Conservation (phyloP, 192 early-diverging fungal species). For the Powellomyces hirtus region DNA sequence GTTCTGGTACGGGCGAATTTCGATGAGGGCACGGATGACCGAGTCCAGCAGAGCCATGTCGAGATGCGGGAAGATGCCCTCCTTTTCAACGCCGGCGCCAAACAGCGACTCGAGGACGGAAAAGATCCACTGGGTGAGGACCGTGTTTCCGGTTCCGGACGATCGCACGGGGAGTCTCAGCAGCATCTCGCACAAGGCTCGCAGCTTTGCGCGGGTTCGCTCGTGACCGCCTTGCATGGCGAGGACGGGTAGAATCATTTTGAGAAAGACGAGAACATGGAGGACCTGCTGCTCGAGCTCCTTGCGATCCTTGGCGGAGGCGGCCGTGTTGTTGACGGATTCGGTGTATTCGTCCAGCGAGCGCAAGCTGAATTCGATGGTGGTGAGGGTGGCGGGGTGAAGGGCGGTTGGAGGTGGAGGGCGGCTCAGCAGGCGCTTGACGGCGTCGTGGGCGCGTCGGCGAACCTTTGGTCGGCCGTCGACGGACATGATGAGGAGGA, state of each 20-base stretch:
- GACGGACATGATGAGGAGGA: slow-evolving; percentile 72
- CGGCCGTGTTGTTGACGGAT: slow-evolving; percentile 7
- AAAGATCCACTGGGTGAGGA: slow-evolving; percentile 75
- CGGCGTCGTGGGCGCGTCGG: slow-evolving; percentile 82
- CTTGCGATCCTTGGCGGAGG: slow-evolving; percentile 20
- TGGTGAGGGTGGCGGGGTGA: slow-evolving; percentile 69
- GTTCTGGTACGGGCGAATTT: slow-evolving; percentile 77
- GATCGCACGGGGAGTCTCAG: slow-evolving; percentile 75
- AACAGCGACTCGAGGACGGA: slow-evolving; percentile 68
- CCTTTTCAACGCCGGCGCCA: slow-evolving; percentile 40
- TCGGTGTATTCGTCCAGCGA: slow-evolving; percentile 51
- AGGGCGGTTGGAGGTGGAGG: slow-evolving; percentile 70
- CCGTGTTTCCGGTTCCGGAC: slow-evolving; percentile 56
- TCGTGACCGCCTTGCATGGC: slow-evolving; percentile 45
- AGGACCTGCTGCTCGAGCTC: slow-evolving; percentile 45
- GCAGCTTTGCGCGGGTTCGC: slow-evolving; percentile 34
- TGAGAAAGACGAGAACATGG: slow-evolving; percentile 71
- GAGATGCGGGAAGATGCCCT: slow-evolving; percentile 30
- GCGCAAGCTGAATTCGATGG: slow-evolving; percentile 62
- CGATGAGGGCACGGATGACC: slow-evolving; percentile 32
- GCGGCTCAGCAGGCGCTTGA: slow-evolving; percentile 61
- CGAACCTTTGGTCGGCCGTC: slow-evolving; percentile 88
- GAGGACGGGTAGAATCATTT: slow-evolving; percentile 45
- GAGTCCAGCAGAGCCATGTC: slow-evolving; percentile 32
- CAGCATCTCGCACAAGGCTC: slow-evolving; percentile 66